phyloP scores from a whole-genome alignment of 2,329 filamentous ascomycete species.

The Herpotrichia juniperi region DNA sequence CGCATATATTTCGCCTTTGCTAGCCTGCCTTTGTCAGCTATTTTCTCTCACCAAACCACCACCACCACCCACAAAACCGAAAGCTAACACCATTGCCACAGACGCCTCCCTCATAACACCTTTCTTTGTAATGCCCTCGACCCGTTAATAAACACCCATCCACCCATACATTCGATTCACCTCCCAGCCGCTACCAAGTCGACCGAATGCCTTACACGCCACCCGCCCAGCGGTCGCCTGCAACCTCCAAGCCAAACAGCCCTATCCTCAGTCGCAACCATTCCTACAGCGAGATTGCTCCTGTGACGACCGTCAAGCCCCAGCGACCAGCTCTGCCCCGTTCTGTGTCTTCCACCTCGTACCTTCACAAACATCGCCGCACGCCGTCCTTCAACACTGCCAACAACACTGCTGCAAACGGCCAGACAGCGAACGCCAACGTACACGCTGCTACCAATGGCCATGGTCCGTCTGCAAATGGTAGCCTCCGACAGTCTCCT shows the following conservation, averaged over 20 bases:
- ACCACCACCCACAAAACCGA: constrained; percentile 8
- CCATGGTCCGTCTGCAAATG: constrained; percentile 49
- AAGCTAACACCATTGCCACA: constrained; percentile 3
- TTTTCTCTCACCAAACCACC: neutral
- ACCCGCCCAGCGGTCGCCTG: constrained; percentile 69
- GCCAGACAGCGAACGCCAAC: constrained; percentile 27
- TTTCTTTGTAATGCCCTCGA: constrained; percentile 51
- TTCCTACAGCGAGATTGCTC: constrained; percentile 53
- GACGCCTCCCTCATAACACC: constrained; percentile 27
- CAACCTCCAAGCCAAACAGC: constrained; percentile 60
- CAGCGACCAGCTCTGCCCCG: constrained; percentile 58
- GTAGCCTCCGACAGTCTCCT: constrained; percentile 80
- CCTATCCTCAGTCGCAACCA: constrained; percentile 57
- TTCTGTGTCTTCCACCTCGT: constrained; percentile 64
- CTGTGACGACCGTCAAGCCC: constrained; percentile 38
- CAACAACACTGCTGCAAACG: constrained; percentile 39
- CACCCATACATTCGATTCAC: constrained; percentile 41
- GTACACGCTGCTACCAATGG: constrained; percentile 23
- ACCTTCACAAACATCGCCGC: constrained; percentile 66
- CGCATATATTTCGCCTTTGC: constrained; percentile 6
- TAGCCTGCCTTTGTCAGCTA: neutral
- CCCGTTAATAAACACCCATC: constrained; percentile 41
- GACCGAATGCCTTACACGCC: constrained; percentile 86
- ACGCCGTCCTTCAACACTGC: constrained; percentile 56
- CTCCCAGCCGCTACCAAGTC: constrained; percentile 39